These are phyloP conservation scores for Colletotrichum australisinense DNA, from an alignment of 2,329 filamentous ascomycete genomes.

Conservation along the genomic window DNA sequence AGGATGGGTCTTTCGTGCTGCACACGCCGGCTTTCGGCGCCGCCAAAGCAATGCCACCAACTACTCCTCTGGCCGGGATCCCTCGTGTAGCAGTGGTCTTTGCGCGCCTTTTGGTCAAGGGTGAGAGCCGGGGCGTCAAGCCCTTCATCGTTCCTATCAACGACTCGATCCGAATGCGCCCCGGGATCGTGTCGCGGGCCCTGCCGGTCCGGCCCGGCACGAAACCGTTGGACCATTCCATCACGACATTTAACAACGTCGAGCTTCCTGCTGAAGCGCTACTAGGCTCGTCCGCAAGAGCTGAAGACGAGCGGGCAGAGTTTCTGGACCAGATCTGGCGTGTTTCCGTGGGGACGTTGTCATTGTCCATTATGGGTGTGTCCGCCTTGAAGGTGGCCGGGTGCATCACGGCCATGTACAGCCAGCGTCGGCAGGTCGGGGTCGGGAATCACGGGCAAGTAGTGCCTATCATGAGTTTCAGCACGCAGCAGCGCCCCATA, in stretches of 20 bases:
- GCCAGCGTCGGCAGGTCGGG: slow-evolving; percentile 32
- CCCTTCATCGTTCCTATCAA: not conserved
- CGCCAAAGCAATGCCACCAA: not conserved
- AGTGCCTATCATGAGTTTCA: slow-evolving; percentile 30
- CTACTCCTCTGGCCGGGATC: not conserved
- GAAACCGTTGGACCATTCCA: slow-evolving; percentile 42
- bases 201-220: slow-evolving; percentile 34
- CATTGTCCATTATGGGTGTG: slow-evolving; percentile 39
- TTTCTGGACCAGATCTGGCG: slow-evolving; percentile 43
- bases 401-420: slow-evolving; percentile 39
- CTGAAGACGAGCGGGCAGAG: slow-evolving; percentile 36
- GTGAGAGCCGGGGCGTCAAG: not conserved
- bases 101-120: not conserved
- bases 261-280: slow-evolving; percentile 40
- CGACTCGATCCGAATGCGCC: slow-evolving; percentile 35
- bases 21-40: not conserved
- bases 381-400: slow-evolving; percentile 21
- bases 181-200: slow-evolving; percentile 42
- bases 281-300: slow-evolving; percentile 39
- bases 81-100: not conserved
- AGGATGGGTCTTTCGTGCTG: not conserved
- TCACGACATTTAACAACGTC: slow-evolving; percentile 48
- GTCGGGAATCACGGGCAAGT: not conserved
- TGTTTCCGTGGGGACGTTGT: slow-evolving; percentile 41
- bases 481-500: slow-evolving; percentile 42